phyloP scores from a whole-genome alignment of 495 filamentous ascomycete species.

The Pseudomonodictys pantanalensis region DNA sequence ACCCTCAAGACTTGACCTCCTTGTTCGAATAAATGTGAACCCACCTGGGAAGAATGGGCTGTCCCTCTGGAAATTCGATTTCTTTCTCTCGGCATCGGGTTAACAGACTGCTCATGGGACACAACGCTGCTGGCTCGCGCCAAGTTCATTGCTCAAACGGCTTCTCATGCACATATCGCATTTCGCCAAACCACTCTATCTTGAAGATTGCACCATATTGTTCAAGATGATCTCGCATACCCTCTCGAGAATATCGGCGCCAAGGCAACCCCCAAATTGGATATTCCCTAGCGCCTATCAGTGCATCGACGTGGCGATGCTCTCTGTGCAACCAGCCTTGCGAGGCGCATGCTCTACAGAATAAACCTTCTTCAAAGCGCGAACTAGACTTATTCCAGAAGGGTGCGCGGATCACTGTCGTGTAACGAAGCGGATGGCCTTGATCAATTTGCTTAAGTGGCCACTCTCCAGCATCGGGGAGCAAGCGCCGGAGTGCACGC shows the following conservation, averaged over 20 bases:
- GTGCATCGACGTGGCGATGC: neutral
- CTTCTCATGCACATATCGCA: neutral
- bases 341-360: slow-evolving; percentile 9
- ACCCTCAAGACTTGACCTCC: no score
- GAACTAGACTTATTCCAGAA: neutral
- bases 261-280: slow-evolving; percentile 3
- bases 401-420: slow-evolving; percentile 1
- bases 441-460: neutral
- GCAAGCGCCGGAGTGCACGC: neutral
- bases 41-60: no score
- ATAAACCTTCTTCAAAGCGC: slow-evolving; percentile 7
- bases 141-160: neutral
- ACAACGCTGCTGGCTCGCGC: neutral
- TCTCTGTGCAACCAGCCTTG: slow-evolving; percentile 4
- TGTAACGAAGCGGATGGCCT: slow-evolving; percentile 2
- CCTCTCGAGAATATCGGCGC: slow-evolving; percentile 3
- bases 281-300: neutral
- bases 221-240: slow-evolving; percentile 5
- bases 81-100: slow-evolving; percentile 6
- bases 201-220: slow-evolving; percentile 5
- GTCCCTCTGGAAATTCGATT: slow-evolving; percentile 4
- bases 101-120: neutral
- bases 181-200: neutral
- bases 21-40: no score
- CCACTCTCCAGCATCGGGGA: neutral